These are phyloP conservation scores for Sugiyamaella americana DNA, from an alignment of 805 yeast genomes.

Conservation along the genomic window DNA sequence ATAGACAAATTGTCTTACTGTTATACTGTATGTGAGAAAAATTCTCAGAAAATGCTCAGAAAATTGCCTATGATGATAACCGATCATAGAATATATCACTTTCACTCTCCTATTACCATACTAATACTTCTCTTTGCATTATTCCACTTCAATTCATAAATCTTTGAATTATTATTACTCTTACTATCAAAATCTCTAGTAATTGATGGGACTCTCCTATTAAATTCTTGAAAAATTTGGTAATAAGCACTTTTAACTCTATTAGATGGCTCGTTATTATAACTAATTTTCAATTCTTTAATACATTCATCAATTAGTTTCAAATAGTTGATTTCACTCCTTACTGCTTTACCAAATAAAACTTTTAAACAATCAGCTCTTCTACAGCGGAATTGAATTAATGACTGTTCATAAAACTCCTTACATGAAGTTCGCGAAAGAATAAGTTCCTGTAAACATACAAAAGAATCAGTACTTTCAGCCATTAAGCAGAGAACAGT, in stretches of 20 bases:
- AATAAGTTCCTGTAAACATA: slow-evolving; percentile 2
- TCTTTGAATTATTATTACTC: too few relatives aligned
- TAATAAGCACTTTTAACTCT: slow-evolving; percentile 6
- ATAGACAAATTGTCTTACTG: too few relatives aligned
- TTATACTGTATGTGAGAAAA: too few relatives aligned
- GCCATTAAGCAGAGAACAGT: slow-evolving; percentile 11
- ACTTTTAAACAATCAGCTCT: slow-evolving; percentile 14
- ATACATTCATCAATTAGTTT: slow-evolving; percentile 7
- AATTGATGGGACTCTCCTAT: not conserved
- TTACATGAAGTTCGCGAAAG: slow-evolving; percentile 4
- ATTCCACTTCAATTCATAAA: too few relatives aligned
- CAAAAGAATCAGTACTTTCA: not conserved
- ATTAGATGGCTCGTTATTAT: slow-evolving; percentile 4
- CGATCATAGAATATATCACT: too few relatives aligned
- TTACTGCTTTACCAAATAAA: slow-evolving; percentile 2
- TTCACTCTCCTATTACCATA: too few relatives aligned
- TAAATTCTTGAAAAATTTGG: slow-evolving; percentile 5
- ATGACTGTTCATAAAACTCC: slow-evolving; percentile 4
- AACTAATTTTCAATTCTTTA: slow-evolving; percentile 8
- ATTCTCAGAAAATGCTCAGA: too few relatives aligned
- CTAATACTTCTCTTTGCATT: too few relatives aligned
- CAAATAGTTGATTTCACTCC: not conserved
- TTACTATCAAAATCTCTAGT: not conserved
- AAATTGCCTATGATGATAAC: too few relatives aligned
- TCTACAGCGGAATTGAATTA: slow-evolving; percentile 10